These are phyloP conservation scores for Tephrocybe rancida DNA, from an alignment of 768 basidiomycete species.

Conservation along the genomic window DNA sequence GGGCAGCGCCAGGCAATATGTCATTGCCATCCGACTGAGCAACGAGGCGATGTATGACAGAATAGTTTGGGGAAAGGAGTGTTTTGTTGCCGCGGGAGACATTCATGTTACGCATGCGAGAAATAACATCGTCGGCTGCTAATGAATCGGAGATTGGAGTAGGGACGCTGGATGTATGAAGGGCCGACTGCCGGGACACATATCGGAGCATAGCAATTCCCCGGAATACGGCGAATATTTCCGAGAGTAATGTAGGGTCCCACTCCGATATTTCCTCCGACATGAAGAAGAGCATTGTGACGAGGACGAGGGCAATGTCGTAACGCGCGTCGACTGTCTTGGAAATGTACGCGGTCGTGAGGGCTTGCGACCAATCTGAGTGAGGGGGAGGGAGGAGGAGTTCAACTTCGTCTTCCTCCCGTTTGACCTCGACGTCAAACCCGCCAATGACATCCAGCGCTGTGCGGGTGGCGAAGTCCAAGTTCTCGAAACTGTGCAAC, in stretches of 20 bases:
- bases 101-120: slow-evolving; percentile 74
- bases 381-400: slow-evolving; percentile 51
- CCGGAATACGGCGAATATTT: slow-evolving; percentile 81
- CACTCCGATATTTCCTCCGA: slow-evolving; percentile 62
- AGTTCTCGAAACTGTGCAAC: slow-evolving; percentile 55
- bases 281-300: slow-evolving; percentile 72
- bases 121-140: slow-evolving; percentile 61
- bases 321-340: slow-evolving; percentile 74
- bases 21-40: slow-evolving; percentile 49
- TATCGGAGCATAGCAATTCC: slow-evolving; percentile 73
- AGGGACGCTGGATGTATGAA: slow-evolving; percentile 23
- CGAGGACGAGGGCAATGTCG: slow-evolving; percentile 67
- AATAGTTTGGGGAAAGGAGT: slow-evolving; percentile 54
- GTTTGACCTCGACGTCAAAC: slow-evolving; percentile 71
- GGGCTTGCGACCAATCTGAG: slow-evolving; percentile 63
- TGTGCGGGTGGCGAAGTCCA: slow-evolving; percentile 56
- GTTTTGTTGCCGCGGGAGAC: slow-evolving; percentile 53
- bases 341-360: slow-evolving; percentile 64
- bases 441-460: slow-evolving; percentile 73
- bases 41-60: slow-evolving; percentile 66
- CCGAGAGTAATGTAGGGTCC: slow-evolving; percentile 66
- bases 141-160: slow-evolving; percentile 5
- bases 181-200: slow-evolving; percentile 60
- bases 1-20: slow-evolving; percentile 60
- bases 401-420: slow-evolving; percentile 74